Evolutionary conservation across 768 basidiomycete genomes (phyloP).

Genomic region (Psilocybe sp.): DNA sequence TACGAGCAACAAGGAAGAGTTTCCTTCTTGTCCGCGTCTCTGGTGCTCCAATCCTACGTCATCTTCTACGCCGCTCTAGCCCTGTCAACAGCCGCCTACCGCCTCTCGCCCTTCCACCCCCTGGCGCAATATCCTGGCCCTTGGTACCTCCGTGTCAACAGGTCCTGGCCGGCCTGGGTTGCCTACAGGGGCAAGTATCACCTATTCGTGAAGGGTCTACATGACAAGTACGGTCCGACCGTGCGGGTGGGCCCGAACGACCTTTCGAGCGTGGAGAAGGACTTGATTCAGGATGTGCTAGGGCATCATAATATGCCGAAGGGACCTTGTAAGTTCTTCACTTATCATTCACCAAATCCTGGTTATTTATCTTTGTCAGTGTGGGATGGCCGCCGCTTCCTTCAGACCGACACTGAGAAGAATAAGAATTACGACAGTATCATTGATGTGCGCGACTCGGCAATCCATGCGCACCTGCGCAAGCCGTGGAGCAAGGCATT

Average conservation of each 20-base stretch:
- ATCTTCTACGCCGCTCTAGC: too few relatives aligned
- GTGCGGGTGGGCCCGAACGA: slow-evolving; percentile 52
- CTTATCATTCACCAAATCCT: not conserved
- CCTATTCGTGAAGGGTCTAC: slow-evolving; percentile 37
- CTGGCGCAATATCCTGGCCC: slow-evolving; percentile 46
- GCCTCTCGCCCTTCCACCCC: slow-evolving; percentile 46
- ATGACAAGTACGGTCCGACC: slow-evolving; percentile 47
- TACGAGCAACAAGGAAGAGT: too few relatives aligned
- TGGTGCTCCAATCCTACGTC: too few relatives aligned
- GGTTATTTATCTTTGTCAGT: slow-evolving; percentile 13
- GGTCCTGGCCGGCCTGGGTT: slow-evolving; percentile 30
- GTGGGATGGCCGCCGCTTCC: slow-evolving; percentile 24
- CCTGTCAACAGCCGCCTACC: slow-evolving; percentile 22
- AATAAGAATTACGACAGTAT: slow-evolving; percentile 12
- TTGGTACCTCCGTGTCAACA: slow-evolving; percentile 31
- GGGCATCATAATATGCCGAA: slow-evolving; percentile 36
- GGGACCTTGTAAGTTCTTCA: slow-evolving; percentile 25
- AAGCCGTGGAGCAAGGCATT: slow-evolving; percentile 36
- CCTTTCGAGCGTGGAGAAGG: slow-evolving; percentile 31
- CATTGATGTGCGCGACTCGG: slow-evolving; percentile 25
- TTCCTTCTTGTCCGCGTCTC: too few relatives aligned
- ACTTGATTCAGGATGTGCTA: slow-evolving; percentile 27
- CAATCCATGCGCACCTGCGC: slow-evolving; percentile 32
- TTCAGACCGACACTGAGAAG: slow-evolving; percentile 8
- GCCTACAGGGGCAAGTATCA: slow-evolving; percentile 38